A percentile compares a stretch with the other conserved stretches of the same genome.
These are phyloP conservation scores for Dryas octopetala DNA, from an alignment of 306 rosid genomes.

Conservation along the genomic window DNA sequence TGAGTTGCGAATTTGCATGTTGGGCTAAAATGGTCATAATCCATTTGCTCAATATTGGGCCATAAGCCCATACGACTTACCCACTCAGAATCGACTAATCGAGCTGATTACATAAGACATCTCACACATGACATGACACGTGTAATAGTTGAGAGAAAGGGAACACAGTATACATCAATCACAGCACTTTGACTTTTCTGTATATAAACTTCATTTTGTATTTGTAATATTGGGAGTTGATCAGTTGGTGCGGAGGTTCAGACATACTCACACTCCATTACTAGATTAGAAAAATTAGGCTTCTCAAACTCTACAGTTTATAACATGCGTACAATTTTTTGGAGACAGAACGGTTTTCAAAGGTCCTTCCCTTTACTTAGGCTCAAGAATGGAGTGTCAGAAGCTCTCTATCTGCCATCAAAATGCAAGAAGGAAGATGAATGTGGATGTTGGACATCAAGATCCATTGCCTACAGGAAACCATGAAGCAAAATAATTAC, in stretches of 20 bases:
- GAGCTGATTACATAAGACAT: no score
- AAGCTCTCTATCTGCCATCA: conserved; percentile 43
- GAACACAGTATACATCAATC: no score
- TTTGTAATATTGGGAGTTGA: no score
- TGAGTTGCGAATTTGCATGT: not conserved
- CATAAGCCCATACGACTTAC: no score
- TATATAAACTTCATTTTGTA: no score
- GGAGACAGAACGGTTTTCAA: not conserved
- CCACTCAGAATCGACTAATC: no score
- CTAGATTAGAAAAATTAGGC: not conserved
- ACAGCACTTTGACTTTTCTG: no score
- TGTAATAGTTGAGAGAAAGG: no score
- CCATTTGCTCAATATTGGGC: no score
- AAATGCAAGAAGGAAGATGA: conserved; percentile 51
- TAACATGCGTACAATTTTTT: conserved; percentile 5
- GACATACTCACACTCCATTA: not conserved
- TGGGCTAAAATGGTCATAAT: not conserved
- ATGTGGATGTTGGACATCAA: conserved; percentile 46
- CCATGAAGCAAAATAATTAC: conserved; percentile 22
- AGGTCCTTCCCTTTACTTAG: conserved; percentile 6
- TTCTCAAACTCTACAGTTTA: conserved; percentile 29
- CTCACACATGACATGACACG: no score
- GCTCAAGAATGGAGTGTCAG: conserved; percentile 27
- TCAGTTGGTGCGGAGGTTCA: no score
- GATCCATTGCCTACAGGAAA: conserved; percentile 54